These are phyloP conservation scores for Clarireedia monteithiana DNA, from an alignment of 2,329 filamentous ascomycete species.

Conservation along the genomic window DNA sequence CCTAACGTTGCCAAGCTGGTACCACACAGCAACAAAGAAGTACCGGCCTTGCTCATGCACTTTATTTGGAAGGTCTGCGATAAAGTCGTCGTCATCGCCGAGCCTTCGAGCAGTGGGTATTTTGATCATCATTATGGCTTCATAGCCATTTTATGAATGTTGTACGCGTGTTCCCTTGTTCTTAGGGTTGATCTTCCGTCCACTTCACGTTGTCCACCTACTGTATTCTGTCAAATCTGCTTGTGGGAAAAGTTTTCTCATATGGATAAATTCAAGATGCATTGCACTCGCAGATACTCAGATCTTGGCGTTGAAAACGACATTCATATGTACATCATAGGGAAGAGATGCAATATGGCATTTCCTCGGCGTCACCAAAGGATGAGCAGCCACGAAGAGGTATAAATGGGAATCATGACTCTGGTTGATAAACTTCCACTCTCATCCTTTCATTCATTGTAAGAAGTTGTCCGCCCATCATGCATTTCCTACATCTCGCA, in stretches of 20 bases:
- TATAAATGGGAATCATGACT: too few species aligned
- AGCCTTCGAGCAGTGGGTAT: background rate
- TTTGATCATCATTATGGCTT: background rate
- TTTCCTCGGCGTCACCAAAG: too few species aligned
- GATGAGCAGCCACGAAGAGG: too few species aligned
- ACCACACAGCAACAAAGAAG: background rate
- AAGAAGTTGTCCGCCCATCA: background rate
- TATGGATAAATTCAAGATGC: background rate
- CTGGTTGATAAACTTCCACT: too few species aligned
- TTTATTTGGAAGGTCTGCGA: background rate
- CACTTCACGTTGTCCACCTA: background rate
- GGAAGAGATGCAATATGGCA: background rate
- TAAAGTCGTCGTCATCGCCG: background rate
- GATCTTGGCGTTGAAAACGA: background rate
- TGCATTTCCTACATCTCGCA: slow-evolving; percentile 5
- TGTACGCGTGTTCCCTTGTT: background rate
- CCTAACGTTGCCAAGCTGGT: background rate
- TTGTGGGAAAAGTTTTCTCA: background rate
- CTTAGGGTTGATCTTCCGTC: background rate
- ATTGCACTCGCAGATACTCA: background rate
- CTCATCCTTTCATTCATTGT: too few species aligned
- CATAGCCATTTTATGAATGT: background rate
- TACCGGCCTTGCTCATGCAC: background rate
- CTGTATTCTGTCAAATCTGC: background rate
- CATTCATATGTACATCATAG: background rate